Base-by-base conservation (phyloP, 257 asterid species). In the Phtheirospermum japonicum region DNA sequence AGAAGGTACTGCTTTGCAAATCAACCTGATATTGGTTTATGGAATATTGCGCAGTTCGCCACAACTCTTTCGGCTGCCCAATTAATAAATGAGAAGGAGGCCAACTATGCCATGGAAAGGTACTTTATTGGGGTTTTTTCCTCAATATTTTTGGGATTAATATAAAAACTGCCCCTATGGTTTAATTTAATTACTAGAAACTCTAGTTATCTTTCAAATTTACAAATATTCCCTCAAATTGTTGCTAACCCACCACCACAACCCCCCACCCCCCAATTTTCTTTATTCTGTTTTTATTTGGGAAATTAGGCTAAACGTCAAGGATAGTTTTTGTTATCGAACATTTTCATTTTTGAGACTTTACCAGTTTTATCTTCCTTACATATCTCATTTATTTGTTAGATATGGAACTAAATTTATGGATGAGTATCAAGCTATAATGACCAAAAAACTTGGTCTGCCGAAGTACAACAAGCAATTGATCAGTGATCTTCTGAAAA, bases 1-100 rank as follows among this genome's bases (percentile, higher is more conserved):
- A 80, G 97, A 81, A 83, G 99, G 76, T 93, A 93, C 50, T 83
- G 96, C 78, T 93, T 93, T 54, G 97, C 97, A 50, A 93, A 89
- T 82, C 99, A 93, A 75, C 99, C 97, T 14, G 99, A 93, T 81
- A 85, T 89, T 67, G 96, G 96, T 60, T 78, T 87, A 62, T 93
- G 99, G 99, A 89, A 93, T 76, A 77, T 93, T 71, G 92, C 91
- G 0, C 99, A 89, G 64, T 93, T 89, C 28, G 74, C 88, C 65
- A 79, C 83, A 0, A 72, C 94, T 57, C 84, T 93, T 46, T 77
- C 92, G 9, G 77, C 95, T 59, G 95, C 96, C 26, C 71, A 85
- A 69, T 82, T 93, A 77, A 73, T 92, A 59, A 85, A 70, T 40
- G 89, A 93, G 30, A 87, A 87, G 65, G 97, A 93, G 80, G 77